These are phyloP conservation scores for Miscanthus lutarioriparius DNA, from an alignment of 176 grass and related monocot genomes.

Conservation along the genomic window DNA sequence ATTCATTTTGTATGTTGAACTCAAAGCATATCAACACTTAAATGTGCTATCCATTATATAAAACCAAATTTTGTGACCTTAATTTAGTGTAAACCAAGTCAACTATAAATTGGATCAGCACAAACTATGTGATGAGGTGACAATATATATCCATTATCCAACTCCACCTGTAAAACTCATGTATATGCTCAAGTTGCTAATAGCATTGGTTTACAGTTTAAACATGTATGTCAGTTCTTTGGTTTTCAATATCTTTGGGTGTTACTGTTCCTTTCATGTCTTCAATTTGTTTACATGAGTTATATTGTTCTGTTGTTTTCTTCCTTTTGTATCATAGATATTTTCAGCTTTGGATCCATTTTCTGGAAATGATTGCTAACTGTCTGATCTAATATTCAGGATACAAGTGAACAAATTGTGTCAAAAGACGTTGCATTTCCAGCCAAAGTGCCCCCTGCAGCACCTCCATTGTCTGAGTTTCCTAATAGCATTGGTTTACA, in stretches of 20 bases:
- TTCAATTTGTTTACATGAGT: constrained; percentile 15
- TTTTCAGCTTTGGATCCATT: constrained; percentile 12
- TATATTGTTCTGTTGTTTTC: neutral
- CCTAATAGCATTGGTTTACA: no score
- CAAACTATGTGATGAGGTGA: neutral
- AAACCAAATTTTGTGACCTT: neutral
- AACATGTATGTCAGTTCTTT: neutral
- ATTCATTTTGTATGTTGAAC: neutral
- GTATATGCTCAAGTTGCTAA: no score
- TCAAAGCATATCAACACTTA: neutral
- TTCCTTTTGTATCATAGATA: neutral
- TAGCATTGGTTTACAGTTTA: no score
- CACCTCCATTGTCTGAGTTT: no score
- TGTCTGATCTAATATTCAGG: constrained; percentile 42
- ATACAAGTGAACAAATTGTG: constrained; percentile 26
- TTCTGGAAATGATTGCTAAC: constrained; percentile 20
- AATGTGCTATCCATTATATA: neutral
- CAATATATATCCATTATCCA: neutral
- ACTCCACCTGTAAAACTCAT: neutral
- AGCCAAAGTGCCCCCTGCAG: no score
- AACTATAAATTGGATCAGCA: no score
- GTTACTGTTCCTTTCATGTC: neutral
- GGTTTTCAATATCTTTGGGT: neutral
- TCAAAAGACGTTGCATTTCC: no score
- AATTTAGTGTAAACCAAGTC: neutral